phyloP scores from a whole-genome alignment of 305 asterid genomes.

The Andrographis paniculata region DNA sequence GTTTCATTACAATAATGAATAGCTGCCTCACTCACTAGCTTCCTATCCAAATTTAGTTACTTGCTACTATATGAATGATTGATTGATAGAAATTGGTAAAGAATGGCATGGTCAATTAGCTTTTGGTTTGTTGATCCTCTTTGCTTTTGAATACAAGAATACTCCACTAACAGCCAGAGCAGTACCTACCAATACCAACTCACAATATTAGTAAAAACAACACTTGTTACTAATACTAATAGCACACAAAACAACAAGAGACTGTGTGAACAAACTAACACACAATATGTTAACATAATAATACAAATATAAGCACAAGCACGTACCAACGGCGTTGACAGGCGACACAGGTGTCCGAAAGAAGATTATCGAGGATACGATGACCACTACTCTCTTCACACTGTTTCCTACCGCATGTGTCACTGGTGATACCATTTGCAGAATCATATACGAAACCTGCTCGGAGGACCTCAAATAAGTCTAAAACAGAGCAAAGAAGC shows the following conservation, averaged over 20 bases:
- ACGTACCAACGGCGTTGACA: slow-evolving; percentile 53
- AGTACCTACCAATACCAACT: slow-evolving; percentile 39
- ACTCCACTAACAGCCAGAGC: slow-evolving; percentile 87
- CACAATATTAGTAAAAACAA: too few relatives aligned
- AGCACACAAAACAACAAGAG: too few relatives aligned
- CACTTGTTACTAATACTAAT: too few relatives aligned
- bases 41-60: too few relatives aligned
- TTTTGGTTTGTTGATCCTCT: slow-evolving; percentile 59
- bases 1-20: too few relatives aligned
- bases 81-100: background rate
- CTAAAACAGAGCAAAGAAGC: too few relatives aligned
- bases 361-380: slow-evolving; percentile 67
- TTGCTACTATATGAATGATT: too few relatives aligned
- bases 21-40: too few relatives aligned
- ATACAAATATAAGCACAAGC: background rate
- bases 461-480: background rate
- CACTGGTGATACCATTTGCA: slow-evolving; percentile 74
- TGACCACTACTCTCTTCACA: slow-evolving; percentile 76
- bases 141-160: slow-evolving; percentile 61
- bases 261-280: too few relatives aligned
- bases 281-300: background rate
- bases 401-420: slow-evolving; percentile 90
- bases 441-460: slow-evolving; percentile 76
- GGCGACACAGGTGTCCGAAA: slow-evolving; percentile 60
- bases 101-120: slow-evolving; percentile 21